Evolutionary conservation across 2,329 filamentous ascomycete genomes (phyloP).

Genomic region (Diplocarpon rosae): DNA sequence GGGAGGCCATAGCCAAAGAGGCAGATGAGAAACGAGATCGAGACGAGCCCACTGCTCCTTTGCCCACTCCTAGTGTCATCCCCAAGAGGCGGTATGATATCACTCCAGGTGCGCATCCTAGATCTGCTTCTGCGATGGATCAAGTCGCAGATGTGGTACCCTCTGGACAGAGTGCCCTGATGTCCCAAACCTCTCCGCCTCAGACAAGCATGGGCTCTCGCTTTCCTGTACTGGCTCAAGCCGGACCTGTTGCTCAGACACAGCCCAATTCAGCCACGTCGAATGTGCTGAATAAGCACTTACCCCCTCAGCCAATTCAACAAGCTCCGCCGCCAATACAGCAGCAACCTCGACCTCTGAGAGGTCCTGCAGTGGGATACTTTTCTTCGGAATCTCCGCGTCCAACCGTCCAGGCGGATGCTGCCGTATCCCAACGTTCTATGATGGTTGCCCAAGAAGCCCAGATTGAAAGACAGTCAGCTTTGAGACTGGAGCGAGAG

Average conservation of each 20-base stretch:
- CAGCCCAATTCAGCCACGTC: slow-evolving; percentile 17
- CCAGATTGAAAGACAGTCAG: slow-evolving; percentile 22
- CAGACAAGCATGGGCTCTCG: slow-evolving; percentile 20
- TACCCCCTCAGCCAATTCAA: slow-evolving; percentile 18
- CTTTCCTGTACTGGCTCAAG: slow-evolving; percentile 26
- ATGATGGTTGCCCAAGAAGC: slow-evolving; percentile 23
- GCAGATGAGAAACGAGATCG: slow-evolving; percentile 44
- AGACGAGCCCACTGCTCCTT: slow-evolving; percentile 48
- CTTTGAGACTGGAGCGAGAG: slow-evolving; percentile 19
- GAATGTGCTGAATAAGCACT: slow-evolving; percentile 19
- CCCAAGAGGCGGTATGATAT: slow-evolving; percentile 42
- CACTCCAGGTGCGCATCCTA: slow-evolving; percentile 30
- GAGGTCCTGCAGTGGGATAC: slow-evolving; percentile 24
- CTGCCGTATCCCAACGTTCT: slow-evolving; percentile 19
- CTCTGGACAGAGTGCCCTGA: slow-evolving; percentile 10
- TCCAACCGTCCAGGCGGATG: slow-evolving; percentile 17
- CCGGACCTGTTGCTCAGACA: slow-evolving; percentile 23
- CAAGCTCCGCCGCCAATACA: slow-evolving; percentile 14
- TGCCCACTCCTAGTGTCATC: slow-evolving; percentile 43
- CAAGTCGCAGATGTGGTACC: slow-evolving; percentile 33
- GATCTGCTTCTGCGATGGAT: slow-evolving; percentile 37
- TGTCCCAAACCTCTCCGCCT: slow-evolving; percentile 21
- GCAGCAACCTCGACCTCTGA: slow-evolving; percentile 12
- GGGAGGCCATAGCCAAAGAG: slow-evolving; percentile 47
- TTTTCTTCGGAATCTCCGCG: slow-evolving; percentile 22